Percentiles rank a stretch among this genome's conserved stretches.
Conservation (phyloP, 1,284 basidiomycete species). For the Rhodotorula sp. region DNA sequence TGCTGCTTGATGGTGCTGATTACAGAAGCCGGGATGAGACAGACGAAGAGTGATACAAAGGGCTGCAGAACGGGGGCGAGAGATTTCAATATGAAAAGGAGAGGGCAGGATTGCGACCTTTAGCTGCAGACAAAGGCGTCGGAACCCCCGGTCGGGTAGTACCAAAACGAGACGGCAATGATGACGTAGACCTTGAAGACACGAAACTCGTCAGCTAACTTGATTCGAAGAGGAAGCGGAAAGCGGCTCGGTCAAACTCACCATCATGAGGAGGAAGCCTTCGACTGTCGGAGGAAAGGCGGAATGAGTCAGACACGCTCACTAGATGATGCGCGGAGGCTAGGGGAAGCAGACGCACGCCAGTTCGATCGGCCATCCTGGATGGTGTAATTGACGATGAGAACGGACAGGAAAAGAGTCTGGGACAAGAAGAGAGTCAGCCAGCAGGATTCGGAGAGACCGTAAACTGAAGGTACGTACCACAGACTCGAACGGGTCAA, state of each 20-base stretch:
- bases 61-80: too few species aligned
- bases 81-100: too few species aligned
- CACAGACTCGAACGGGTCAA: conserved; percentile 66
- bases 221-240: background rate
- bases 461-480: conserved; percentile 49
- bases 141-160: conserved; percentile 15
- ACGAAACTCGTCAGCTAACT: background rate
- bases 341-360: conserved; percentile 9
- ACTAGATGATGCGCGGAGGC: background rate
- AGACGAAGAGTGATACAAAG: too few species aligned
- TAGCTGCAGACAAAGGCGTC: conserved; percentile 15
- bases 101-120: background rate
- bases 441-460: too few species aligned
- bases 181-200: conserved; percentile 48
- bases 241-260: background rate
- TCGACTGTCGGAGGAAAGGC: conserved; percentile 31
- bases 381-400: conserved; percentile 42
- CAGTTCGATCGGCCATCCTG: conserved; percentile 32
- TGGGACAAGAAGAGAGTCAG: background rate
- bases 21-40: too few species aligned
- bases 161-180: conserved; percentile 50
- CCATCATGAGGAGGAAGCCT: conserved; percentile 37
- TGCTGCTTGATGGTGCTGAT: too few species aligned
- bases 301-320: background rate
- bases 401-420: conserved; percentile 42